Base-by-base conservation (phyloP, 2,329 filamentous ascomycete genomes). In the Lachnellula cervina region DNA sequence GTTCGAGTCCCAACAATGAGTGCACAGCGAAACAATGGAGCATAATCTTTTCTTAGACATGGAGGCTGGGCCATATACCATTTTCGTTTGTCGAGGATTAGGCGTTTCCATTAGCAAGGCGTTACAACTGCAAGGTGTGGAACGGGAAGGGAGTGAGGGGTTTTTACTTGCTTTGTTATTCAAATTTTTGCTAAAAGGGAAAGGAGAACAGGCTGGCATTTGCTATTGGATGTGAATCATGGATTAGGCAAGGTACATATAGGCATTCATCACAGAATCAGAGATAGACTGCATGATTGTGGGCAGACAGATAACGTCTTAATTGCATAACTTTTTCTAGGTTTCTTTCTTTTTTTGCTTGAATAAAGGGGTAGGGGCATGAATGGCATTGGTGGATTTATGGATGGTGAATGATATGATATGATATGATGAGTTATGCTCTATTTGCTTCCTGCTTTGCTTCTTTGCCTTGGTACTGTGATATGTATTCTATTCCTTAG, bases 21-120 rank as follows among this genome's bases (percentile, higher is more conserved):
- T 21, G 16, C 35, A 6, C 42, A 51, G 40, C 51, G 21, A 51
- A 34, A 46, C 14, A 47, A 47, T 14, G 49, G 35, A 32, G 35
- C 50, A 13, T 54, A n/a, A 50, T 42, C 34, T 16, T 42, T 40
- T n/a, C 25, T 17, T 42, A 11, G 14, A n/a, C 35, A 49, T 32
- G 23, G 43, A 28, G 56, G 54, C 59, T 57, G 57, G 54, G 55
- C 59, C 54, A 59, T 56, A 56, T 55, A 57, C 49, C 46, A 49
- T 49, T 59, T 37, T 37, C 50, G 34, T 42, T 53, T 57, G 23
- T 44, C 51, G 34, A 54, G 32, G 52, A 49, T 40, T 28, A 16
- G 52, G 54, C 43, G 44, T 51, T 43, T 21, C 45, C 43, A 48
- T 60, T 60, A 60, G 59, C 59, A 59, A 52, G 59, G 59, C 54